A percentile compares a stretch with the other conserved stretches of the same genome.
phyloP scores from a whole-genome alignment of 1,139 yeast genomes.

The Yamadazyma sp. region DNA sequence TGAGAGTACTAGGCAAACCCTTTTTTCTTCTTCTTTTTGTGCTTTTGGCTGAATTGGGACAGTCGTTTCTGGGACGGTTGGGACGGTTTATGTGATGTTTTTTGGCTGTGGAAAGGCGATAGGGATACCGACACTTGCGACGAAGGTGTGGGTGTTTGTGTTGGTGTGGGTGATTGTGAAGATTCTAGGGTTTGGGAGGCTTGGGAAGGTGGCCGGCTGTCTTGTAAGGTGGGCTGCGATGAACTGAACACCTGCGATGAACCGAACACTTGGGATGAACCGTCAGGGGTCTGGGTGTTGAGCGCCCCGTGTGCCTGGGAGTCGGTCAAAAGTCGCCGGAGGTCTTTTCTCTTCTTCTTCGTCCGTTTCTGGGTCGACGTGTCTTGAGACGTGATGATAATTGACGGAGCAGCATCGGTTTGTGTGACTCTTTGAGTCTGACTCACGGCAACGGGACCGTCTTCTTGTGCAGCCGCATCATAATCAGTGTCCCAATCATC shows the following conservation, averaged over 20 bases:
- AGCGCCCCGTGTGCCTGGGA: neutral
- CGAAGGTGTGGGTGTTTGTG: too few species aligned
- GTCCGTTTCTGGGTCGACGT: constrained; percentile 11
- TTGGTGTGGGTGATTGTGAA: neutral
- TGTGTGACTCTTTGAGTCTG: constrained; percentile 1
- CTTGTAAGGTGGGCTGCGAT: constrained; percentile 6
- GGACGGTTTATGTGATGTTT: neutral
- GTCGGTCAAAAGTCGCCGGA: constrained; percentile 3
- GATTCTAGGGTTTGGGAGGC: neutral
- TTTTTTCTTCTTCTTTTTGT: constrained; percentile 26
- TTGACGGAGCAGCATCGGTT: constrained; percentile 19
- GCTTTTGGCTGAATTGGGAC: constrained; percentile 11
- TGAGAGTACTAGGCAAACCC: constrained; percentile 29
- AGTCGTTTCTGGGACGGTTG: constrained; percentile 9
- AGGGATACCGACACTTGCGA: too few species aligned
- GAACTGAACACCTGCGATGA: neutral
- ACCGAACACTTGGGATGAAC: too few species aligned
- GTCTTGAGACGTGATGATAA: constrained; percentile 23
- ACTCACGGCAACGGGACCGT: constrained; percentile 6
- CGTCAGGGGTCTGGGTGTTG: neutral
- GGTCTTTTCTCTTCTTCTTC: constrained; percentile 4
- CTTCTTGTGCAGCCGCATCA: constrained; percentile 7
- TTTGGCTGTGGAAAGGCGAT: too few species aligned
- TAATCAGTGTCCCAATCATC: constrained; percentile 25
- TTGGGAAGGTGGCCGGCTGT: neutral